Base-by-base conservation (phyloP, 345 rosid genomes). In the Rhodomyrtus tomentosa region DNA sequence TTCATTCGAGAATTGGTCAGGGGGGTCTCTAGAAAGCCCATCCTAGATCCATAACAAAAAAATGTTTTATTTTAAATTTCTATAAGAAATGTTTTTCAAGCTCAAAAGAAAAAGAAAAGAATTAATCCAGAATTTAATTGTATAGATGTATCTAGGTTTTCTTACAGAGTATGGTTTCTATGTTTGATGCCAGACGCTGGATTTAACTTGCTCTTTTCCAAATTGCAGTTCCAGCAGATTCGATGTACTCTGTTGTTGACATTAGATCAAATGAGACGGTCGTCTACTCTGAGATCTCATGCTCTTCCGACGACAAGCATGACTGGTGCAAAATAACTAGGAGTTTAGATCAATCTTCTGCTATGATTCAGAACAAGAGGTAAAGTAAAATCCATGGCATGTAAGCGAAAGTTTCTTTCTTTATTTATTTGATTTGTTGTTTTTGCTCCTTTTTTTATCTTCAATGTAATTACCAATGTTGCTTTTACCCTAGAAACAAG, bases 291-390 rank as follows among this genome's bases (percentile, higher is more conserved):
- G 94, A 89, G 86, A 90, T 89, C 53, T 82, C 88, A 54, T 81
- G 88, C 48, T 92, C 92, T 86, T 93, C 94, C 12, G 6, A 74
- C 10, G 91, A 88, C 56, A 93, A 84, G 90, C 90, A 84, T 76
- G 94, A 93, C 84, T 96, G 99, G 99, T 92, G 99, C 92, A 94
- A 93, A 90, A 91, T 96, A 55, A 92, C 90, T 2, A 90, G 92
- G 89, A 93, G 88, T 88, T 80, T 94, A 36, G 88, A 91, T 89
- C 90, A 72, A n/a, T 56, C 81, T 53, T 91, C 95, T 84, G 98
- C 95, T 49, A 91, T 84, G 55, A 29, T 96, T 86, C 95, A 89
- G 88, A 96, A 95, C 87, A 88, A 81, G 86, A 92, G 98, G 99
- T 95, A 80, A 83, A 27, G 58, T 81, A 50, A 36, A 81, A 50